A percentile compares a stretch with the other conserved stretches of the same genome.
Conservation (phyloP, 345 rosid genomes). For the Aquilaria sinensis region DNA sequence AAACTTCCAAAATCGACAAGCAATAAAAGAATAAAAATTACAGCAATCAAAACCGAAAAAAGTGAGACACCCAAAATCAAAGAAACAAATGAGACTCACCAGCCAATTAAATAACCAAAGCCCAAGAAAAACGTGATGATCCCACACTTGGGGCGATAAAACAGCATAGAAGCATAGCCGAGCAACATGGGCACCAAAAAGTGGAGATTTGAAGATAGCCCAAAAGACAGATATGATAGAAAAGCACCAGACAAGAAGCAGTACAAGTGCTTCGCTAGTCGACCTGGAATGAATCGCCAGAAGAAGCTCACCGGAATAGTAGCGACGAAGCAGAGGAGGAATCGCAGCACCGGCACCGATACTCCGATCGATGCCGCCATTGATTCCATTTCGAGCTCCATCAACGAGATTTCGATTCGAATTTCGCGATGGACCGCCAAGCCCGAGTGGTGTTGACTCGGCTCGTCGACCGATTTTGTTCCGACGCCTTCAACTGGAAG, state of each 20-base stretch:
- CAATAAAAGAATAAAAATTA: not conserved
- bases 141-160: constrained; percentile 64
- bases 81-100: constrained; percentile 29
- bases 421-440: too few relatives aligned
- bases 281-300: constrained; percentile 64
- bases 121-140: constrained; percentile 62
- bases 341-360: constrained; percentile 75
- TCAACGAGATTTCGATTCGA: constrained; percentile 3
- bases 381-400: constrained; percentile 47
- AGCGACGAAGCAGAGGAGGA: constrained; percentile 80
- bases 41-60: not conserved
- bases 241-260: constrained; percentile 57
- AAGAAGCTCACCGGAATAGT: constrained; percentile 70
- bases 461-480: too few relatives aligned
- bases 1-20: too few relatives aligned
- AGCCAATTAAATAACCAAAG: constrained; percentile 87
- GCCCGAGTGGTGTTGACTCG: too few relatives aligned
- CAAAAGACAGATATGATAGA: constrained; percentile 78
- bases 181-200: constrained; percentile 76
- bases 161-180: constrained; percentile 73
- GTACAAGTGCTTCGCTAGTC: constrained; percentile 56
- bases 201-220: constrained; percentile 85
- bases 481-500: too few relatives aligned
- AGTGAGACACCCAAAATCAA: not conserved
- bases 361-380: constrained; percentile 80